Evolutionary conservation across 2,329 filamentous ascomycete species (phyloP), one percentile per base, ranked within the genome.

Genomic region (Colletotrichum filicis): DNA sequence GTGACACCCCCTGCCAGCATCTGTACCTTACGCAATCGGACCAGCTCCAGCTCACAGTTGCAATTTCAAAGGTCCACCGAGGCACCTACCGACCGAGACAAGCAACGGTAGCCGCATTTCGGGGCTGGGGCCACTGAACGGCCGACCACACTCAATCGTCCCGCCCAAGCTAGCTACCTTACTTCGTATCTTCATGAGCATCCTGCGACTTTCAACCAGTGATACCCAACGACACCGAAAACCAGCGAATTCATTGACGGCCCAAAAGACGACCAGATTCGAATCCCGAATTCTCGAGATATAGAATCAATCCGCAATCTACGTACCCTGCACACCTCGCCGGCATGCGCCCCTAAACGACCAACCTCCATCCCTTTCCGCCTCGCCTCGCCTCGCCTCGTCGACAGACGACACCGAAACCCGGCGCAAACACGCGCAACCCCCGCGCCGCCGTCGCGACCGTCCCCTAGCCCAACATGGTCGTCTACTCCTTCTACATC

Each of bases 401-500:
- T 28, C 46, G 37, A 37, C 26, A 53, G 4, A 7, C 28, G 22
- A 53, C 53, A 12, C 32, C 58, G 22, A 32, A 42, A 35, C 67
- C 35, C 56, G 35, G 52, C 69, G 52, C 65, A 55, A 52, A 52
- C 52, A 26, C 55, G 22, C 37, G 16, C 37, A 3, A n/a, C 8
- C 3, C 19, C 42, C 24, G 35, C 5, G 37, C 37, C 14, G 14
- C 52, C 62, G n/a, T 12, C 68, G 52, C 67, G n/a, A n/a, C n/a
- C 14, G 2, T 16, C 37, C 37, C 60, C 42, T 49, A 19, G 59
- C 63, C 77, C 82, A 86, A 78, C 80, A 98, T 99, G 97, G 92
- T 93, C 74, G 94, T 98, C 83, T 98, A 97, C 86, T 95, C 95
- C 73, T 98, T 99, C 85, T 98, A 98, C 88, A 98, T 99, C 81